A percentile compares a stretch with the other conserved stretches of the same genome.
These are phyloP conservation scores for Paxillus involutus DNA, from an alignment of 768 basidiomycete genomes.

Conservation along the genomic window DNA sequence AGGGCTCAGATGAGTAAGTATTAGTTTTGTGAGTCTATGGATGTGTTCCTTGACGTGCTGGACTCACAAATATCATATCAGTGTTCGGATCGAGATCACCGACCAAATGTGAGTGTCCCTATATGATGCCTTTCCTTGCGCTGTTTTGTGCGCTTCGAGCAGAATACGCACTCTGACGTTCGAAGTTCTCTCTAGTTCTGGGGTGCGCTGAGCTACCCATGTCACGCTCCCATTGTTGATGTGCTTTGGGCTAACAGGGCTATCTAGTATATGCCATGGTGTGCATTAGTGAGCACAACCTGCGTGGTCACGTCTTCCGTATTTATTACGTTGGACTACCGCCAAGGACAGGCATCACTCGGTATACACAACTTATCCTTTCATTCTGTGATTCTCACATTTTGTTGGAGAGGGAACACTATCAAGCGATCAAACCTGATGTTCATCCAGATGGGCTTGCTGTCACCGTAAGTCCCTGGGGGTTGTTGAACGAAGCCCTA, in stretches of 20 bases:
- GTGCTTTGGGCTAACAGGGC: background rate
- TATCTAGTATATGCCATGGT: conserved; percentile 7
- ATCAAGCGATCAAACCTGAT: conserved; percentile 12
- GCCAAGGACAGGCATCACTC: conserved; percentile 2
- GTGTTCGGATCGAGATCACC: conserved; percentile 7
- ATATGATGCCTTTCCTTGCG: background rate
- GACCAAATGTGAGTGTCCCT: conserved; percentile 6
- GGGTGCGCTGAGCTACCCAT: conserved; percentile 6
- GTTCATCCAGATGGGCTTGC: conserved; percentile 20
- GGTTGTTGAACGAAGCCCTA: background rate
- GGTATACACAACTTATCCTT: conserved; percentile 4
- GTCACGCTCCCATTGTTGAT: background rate
- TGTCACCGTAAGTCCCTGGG: conserved; percentile 11
- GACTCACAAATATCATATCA: background rate
- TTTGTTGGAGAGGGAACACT: conserved; percentile 1
- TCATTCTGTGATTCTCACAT: background rate
- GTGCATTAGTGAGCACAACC: conserved; percentile 12
- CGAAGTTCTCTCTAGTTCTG: background rate
- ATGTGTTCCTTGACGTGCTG: background rate
- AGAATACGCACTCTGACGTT: conserved; percentile 14
- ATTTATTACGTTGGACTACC: conserved; percentile 10
- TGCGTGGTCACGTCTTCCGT: conserved; percentile 20
- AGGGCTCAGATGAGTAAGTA: conserved; percentile 29
- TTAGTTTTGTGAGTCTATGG: too few species aligned
- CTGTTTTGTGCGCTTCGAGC: background rate